Evolutionary conservation across 345 rosid species (phyloP), one percentile per base, ranked within the genome.

Genomic region (Reutealis trisperma): DNA sequence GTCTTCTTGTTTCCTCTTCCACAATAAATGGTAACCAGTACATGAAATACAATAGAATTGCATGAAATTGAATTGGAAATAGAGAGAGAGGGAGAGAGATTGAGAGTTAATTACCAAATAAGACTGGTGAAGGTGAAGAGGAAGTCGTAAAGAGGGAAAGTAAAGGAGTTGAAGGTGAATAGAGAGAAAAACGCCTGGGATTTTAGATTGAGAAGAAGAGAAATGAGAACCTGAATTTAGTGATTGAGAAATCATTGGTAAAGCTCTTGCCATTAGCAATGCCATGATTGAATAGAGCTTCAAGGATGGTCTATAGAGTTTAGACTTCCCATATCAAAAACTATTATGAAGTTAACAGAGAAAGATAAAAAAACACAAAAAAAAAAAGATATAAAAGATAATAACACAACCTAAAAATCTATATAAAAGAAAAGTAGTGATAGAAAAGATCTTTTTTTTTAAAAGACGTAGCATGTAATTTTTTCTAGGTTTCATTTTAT

Each of bases 1-100:
- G 99, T 93, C 84, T 90, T 95, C 84, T 77, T 89, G 82, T 95
- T 97, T 58, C 98, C 99, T 80, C 99, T 77, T 8, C 99, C 97
- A 69, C 97, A 91, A 68, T 85, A 85, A 69, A 95, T 98, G 89
- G 85, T 8, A 52, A 59, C 62, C 52, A 51, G 18, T 11, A 51
- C 55, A 12, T 57, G 15, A 37, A 27, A 41, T 42, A 72, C 7
- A 21, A 67, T 24, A 25, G 45, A 19, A 64, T 2, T 4, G 30
- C 47, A 30, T 16, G 27, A 69, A 54, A 34, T 10, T n/a, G 0
- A 57, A 30, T 42, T 8, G 25, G n/a, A 13, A 3, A 51, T 3
- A 54, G n/a, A 45, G 6, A 63, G 1, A 25, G 27, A 55, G 49
- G 21, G n/a, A n/a, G n/a, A n/a, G 42, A 34, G 12, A 42, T 27